phyloP scores from a whole-genome alignment of 768 basidiomycete species.

The Mycena kentingensis region DNA sequence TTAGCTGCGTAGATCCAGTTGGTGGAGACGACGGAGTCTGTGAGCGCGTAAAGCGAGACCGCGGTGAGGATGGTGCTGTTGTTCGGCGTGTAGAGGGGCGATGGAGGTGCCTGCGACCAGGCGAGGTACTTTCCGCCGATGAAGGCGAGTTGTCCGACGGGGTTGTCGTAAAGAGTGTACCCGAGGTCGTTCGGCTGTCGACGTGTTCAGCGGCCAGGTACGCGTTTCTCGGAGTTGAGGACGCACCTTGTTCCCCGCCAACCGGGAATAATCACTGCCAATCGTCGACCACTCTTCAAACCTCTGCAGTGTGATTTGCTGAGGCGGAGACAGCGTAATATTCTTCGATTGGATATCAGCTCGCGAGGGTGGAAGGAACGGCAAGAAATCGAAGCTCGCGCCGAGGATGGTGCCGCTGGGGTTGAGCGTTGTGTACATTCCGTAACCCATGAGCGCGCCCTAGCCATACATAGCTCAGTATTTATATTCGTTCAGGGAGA shows the following conservation, averaged over 20 bases:
- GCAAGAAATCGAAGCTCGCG: conserved; percentile 17
- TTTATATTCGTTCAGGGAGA: not conserved
- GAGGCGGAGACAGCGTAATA: conserved; percentile 2
- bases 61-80: conserved; percentile 21
- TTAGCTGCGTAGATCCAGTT: conserved; percentile 22
- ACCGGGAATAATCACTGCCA: conserved; percentile 4
- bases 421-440: conserved; percentile 14
- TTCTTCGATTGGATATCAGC: conserved; percentile 6
- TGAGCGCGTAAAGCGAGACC: conserved; percentile 29
- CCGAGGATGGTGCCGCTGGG: conserved; percentile 12
- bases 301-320: conserved; percentile 8
- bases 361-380: conserved; percentile 5
- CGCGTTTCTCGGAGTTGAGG: not conserved
- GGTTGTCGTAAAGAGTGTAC: conserved; percentile 28
- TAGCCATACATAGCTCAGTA: not conserved
- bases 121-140: conserved; percentile 19
- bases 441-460: conserved; percentile 1
- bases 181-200: conserved; percentile 28
- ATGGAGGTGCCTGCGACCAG: not conserved
- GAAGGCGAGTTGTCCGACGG: conserved; percentile 29
- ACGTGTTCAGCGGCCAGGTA: not conserved
- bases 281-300: conserved; percentile 1
- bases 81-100: conserved; percentile 5
- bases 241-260: conserved; percentile 2
- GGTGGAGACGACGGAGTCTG: conserved; percentile 24